Evolutionary conservation across 345 rosid genomes (phyloP).

Genomic region (Bruguiera sexangula): DNA sequence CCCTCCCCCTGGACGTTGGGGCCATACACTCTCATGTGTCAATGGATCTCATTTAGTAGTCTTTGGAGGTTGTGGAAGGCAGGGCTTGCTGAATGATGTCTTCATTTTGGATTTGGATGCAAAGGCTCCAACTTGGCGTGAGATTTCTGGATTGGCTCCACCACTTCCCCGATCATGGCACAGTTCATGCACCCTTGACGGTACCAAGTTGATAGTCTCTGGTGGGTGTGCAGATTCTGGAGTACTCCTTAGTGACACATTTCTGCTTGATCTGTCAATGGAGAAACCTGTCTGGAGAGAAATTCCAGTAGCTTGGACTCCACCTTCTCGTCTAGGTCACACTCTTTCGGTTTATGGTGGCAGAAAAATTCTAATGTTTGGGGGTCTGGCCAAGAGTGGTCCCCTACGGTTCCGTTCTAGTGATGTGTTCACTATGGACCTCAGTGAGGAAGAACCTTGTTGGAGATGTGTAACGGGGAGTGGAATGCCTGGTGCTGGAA

Average conservation of each 20-base stretch:
- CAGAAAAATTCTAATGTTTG: constrained; percentile 81
- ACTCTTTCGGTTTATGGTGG: constrained; percentile 80
- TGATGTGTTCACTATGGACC: constrained; percentile 85
- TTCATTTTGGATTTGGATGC: constrained; percentile 81
- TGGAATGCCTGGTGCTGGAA: constrained; percentile 86
- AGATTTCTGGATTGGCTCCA: constrained; percentile 80
- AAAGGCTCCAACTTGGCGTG: constrained; percentile 84
- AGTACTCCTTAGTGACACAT: constrained; percentile 84
- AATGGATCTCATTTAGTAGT: constrained; percentile 79
- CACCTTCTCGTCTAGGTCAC: constrained; percentile 84
- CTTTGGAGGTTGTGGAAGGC: constrained; percentile 89
- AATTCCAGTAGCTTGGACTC: constrained; percentile 85
- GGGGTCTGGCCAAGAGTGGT: constrained; percentile 86
- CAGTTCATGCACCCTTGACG: constrained; percentile 92
- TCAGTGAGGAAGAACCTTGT: constrained; percentile 80
- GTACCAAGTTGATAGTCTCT: constrained; percentile 77
- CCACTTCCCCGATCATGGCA: constrained; percentile 93
- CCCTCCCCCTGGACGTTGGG: constrained; percentile 92
- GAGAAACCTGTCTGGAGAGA: constrained; percentile 90
- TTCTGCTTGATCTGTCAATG: constrained; percentile 78
- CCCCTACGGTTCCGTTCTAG: constrained; percentile 82
- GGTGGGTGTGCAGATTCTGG: constrained; percentile 95
- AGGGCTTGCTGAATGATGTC: constrained; percentile 81
- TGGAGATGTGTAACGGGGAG: constrained; percentile 83
- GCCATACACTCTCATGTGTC: constrained; percentile 79